phyloP scores from a whole-genome alignment of 2,329 filamentous ascomycete genomes.

The Aspergillus texensis region DNA sequence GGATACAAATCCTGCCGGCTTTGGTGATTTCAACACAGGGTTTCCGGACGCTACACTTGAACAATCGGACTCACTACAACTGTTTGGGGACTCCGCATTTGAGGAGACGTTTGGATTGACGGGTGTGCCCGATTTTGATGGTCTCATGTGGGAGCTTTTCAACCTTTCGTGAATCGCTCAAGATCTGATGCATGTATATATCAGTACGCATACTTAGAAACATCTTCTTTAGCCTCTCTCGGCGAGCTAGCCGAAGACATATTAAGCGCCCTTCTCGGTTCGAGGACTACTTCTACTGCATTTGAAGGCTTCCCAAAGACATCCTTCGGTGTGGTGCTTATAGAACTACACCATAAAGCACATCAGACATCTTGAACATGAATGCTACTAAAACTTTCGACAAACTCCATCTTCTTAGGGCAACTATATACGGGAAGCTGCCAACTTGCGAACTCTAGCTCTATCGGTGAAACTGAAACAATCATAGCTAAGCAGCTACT shows the following conservation, averaged over 20 bases:
- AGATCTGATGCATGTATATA: neutral
- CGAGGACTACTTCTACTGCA: neutral
- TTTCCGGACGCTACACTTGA: neutral
- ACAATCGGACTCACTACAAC: slow-evolving; percentile 2
- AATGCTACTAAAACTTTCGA: neutral
- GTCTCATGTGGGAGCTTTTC: slow-evolving; percentile 34
- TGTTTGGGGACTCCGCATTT: slow-evolving; percentile 24
- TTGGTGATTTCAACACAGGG: neutral
- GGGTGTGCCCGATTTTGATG: slow-evolving; percentile 32
- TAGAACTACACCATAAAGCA: neutral
- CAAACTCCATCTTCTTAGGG: neutral
- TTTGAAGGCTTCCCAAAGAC: neutral
- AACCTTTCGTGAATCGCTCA: slow-evolving; percentile 3
- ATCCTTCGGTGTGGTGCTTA: neutral
- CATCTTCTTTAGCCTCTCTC: neutral
- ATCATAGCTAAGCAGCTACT: neutral
- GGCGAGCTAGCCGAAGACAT: neutral
- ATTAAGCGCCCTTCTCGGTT: neutral
- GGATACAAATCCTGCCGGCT: neutral
- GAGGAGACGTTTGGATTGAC: slow-evolving; percentile 29
- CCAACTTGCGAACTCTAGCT: neutral
- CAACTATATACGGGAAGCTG: neutral
- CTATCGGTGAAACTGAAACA: neutral
- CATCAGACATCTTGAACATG: neutral
- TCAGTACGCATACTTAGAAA: neutral